phyloP scores from a whole-genome alignment of 805 yeast genomes.

The Diddensiella caesifluorescens region DNA sequence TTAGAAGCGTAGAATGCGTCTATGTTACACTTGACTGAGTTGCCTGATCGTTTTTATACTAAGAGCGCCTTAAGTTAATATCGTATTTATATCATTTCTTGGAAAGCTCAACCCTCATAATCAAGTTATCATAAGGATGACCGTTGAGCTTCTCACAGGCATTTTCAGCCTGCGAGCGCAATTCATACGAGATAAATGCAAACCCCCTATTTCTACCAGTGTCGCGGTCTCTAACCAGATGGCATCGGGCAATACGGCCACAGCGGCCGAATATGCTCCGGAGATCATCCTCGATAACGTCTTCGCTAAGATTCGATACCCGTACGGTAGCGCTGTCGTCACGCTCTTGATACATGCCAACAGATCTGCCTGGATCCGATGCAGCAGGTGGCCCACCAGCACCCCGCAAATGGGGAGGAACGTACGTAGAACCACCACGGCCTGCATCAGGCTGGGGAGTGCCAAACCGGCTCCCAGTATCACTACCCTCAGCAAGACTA shows the following conservation, averaged over 20 bases:
- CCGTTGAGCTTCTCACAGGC: slow-evolving; percentile 80
- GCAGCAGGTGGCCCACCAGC: slow-evolving; percentile 36
- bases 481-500: slow-evolving; percentile 33
- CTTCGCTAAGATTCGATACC: slow-evolving; percentile 83
- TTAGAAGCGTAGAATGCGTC: too few species aligned
- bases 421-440: slow-evolving; percentile 37
- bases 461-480: slow-evolving; percentile 29
- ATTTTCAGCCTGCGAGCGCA: slow-evolving; percentile 56
- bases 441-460: slow-evolving; percentile 37
- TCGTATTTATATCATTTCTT: slow-evolving; percentile 22
- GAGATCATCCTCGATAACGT: slow-evolving; percentile 75
- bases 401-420: slow-evolving; percentile 58
- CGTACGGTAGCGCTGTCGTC: slow-evolving; percentile 86
- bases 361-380: slow-evolving; percentile 39
- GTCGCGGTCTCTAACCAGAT: slow-evolving; percentile 82
- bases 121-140: slow-evolving; percentile 86
- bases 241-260: slow-evolving; percentile 70
- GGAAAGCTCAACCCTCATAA: slow-evolving; percentile 46
- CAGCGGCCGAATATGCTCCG: slow-evolving; percentile 65
- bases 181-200: slow-evolving; percentile 79
- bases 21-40: too few species aligned
- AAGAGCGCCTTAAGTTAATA: slow-evolving; percentile 1
- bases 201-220: slow-evolving; percentile 94
- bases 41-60: too few species aligned
- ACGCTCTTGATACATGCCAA: slow-evolving; percentile 49